phyloP scores from a whole-genome alignment of 208 protist genomes.

The Leishmania martiniquensis region DNA sequence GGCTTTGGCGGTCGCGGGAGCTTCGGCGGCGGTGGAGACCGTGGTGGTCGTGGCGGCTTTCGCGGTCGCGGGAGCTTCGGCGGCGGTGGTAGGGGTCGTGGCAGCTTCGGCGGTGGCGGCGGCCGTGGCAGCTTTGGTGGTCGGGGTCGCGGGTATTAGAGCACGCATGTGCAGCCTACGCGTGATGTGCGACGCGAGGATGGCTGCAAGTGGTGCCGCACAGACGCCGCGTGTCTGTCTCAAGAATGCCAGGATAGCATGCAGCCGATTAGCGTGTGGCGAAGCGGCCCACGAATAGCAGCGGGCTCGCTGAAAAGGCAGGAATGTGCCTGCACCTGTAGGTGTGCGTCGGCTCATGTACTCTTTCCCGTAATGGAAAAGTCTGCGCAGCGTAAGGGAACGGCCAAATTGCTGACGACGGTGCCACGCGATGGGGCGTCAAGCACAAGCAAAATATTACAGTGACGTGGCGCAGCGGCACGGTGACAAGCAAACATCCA shows the following conservation, averaged over 20 bases:
- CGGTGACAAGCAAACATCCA: not conserved
- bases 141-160: conserved; percentile 30
- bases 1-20: conserved; percentile 39
- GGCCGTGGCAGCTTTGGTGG: conserved; percentile 11
- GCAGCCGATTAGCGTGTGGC: not conserved
- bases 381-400: not conserved
- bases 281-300: not conserved
- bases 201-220: not conserved
- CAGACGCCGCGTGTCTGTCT: conserved; percentile 13
- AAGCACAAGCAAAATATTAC: not conserved
- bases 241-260: not conserved
- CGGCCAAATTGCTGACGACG: not conserved
- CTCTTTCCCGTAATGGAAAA: not conserved
- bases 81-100: conserved; percentile 18
- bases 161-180: not conserved
- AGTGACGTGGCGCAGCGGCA: too few relatives aligned
- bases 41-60: conserved; percentile 24
- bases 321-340: not conserved
- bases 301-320: not conserved
- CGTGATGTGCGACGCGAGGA: not conserved
- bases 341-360: too few relatives aligned
- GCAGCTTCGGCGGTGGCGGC: conserved; percentile 17
- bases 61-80: conserved; percentile 49
- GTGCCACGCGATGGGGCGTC: not conserved
- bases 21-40: conserved; percentile 52